phyloP scores from a whole-genome alignment of 495 filamentous ascomycete species.

The Penicillium arizonense region DNA sequence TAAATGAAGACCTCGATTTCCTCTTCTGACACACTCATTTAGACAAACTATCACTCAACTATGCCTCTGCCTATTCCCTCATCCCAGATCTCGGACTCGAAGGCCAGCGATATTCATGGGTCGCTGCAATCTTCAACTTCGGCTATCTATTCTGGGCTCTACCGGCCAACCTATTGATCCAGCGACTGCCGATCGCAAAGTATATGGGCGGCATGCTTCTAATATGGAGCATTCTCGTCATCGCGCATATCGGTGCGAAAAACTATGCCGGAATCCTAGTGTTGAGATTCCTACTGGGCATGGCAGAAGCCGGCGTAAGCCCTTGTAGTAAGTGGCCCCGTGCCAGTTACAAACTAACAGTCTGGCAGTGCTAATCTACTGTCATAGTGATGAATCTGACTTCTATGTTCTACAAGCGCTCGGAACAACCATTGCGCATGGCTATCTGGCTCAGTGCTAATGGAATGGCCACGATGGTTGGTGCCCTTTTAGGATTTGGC shows the following conservation, averaged over 20 bases:
- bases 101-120: conserved; percentile 56
- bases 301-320: conserved; percentile 63
- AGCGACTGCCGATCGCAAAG: conserved; percentile 54
- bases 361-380: not conserved
- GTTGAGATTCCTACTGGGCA: conserved; percentile 61
- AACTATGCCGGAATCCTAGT: conserved; percentile 56
- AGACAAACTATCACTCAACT: conserved; percentile 41
- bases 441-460: conserved; percentile 66
- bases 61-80: conserved; percentile 39
- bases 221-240: conserved; percentile 55
- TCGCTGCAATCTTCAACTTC: conserved; percentile 51
- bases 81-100: conserved; percentile 42
- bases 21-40: not conserved
- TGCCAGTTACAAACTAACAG: not conserved
- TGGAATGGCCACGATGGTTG: conserved; percentile 53
- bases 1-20: not conserved
- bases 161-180: conserved; percentile 53
- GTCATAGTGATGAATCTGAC: conserved; percentile 51
- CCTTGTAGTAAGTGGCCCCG: conserved; percentile 32
- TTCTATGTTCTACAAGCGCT: conserved; percentile 67
- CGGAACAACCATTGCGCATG: conserved; percentile 61
- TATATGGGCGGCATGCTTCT: conserved; percentile 60
- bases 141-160: conserved; percentile 52
- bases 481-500: conserved; percentile 53
- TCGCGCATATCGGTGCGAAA: conserved; percentile 55